Base-by-base conservation (phyloP, 2,329 filamentous ascomycete genomes). In the Alternaria triticimaculans region DNA sequence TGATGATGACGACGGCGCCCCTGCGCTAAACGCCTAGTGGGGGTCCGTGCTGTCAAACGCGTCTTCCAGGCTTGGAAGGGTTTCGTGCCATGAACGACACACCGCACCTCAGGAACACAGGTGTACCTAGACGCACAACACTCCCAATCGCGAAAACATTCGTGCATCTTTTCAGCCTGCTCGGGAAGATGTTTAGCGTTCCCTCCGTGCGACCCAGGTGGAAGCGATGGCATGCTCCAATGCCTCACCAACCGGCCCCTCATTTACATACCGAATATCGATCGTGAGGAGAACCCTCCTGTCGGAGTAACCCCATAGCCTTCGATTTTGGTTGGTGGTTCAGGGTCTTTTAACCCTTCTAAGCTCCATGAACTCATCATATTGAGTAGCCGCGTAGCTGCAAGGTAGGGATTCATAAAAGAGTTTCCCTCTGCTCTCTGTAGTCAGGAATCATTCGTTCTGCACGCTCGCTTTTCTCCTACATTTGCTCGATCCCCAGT, bases 331-430 rank as follows among this genome's bases (percentile, higher is more conserved):
- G 3, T 25, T 5, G 30, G 37, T 41, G 30, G 49, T 12, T 53
- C 49, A 53, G 49, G 49, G 49, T 33, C 14, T 37, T 21, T 41
- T n/a, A 12, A 11, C 49, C 49, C 30, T n/a, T 21, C 28, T 33
- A 14, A 2, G 5, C 30, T 14, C 11, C 8, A 8, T 55, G 53
- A 18, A 44, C 5, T 44, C 33, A 44, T 15, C 33, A 43, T 6
- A 33, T 43, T 26, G 11, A 43, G 53, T 15, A 26, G 5, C 37
- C 37, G 23, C 30, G 28, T 33, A 44, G 25, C 37, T 53, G 14
- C 3, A 37, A 59, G 41, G 26, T 26, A 7, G 25, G 37, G n/a
- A 18, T 43, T n/a, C 50, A 60, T 63, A 63, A 63, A 44, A 20
- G 51, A 12, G 56, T 5, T 8, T 25, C 15, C 6, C 20, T 11